Evolutionary conservation across 345 rosid species (phyloP).

Genomic region (Hirschfeldia incana): DNA sequence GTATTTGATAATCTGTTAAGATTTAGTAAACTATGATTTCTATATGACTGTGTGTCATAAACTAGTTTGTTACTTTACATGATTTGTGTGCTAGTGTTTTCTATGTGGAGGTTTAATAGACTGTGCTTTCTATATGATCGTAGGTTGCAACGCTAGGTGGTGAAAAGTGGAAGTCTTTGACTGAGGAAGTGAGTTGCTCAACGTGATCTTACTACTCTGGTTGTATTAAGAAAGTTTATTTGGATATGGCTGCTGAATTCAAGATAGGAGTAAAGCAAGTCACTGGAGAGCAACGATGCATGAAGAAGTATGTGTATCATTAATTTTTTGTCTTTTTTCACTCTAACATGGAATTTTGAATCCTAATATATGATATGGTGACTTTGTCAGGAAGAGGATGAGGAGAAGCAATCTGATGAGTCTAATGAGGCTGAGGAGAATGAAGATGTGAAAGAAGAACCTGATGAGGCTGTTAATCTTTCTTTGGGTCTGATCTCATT

Average conservation of each 20-base stretch:
- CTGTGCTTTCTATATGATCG: not conserved
- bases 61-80: not conserved
- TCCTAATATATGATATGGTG: not conserved
- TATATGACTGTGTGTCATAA: not conserved
- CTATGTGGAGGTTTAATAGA: not conserved
- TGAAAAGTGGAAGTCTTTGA: slow-evolving; percentile 77
- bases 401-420: slow-evolving; percentile 42
- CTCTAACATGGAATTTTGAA: not conserved
- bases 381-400: slow-evolving; percentile 43
- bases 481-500: not conserved
- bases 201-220: not conserved
- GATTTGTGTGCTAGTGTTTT: too few species aligned
- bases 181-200: slow-evolving; percentile 62
- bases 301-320: slow-evolving; percentile 48
- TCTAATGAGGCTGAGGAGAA: not conserved
- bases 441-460: too few species aligned
- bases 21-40: not conserved
- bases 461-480: slow-evolving; percentile 24
- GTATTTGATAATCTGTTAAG: too few species aligned
- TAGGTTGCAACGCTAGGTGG: slow-evolving; percentile 84
- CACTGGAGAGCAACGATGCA: slow-evolving; percentile 44
- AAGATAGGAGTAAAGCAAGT: slow-evolving; percentile 62
- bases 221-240: slow-evolving; percentile 51
- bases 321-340: too few species aligned
- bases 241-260: slow-evolving; percentile 70